Evolutionary conservation across 805 yeast genomes (phyloP).

Genomic region (Torulaspora indica): DNA sequence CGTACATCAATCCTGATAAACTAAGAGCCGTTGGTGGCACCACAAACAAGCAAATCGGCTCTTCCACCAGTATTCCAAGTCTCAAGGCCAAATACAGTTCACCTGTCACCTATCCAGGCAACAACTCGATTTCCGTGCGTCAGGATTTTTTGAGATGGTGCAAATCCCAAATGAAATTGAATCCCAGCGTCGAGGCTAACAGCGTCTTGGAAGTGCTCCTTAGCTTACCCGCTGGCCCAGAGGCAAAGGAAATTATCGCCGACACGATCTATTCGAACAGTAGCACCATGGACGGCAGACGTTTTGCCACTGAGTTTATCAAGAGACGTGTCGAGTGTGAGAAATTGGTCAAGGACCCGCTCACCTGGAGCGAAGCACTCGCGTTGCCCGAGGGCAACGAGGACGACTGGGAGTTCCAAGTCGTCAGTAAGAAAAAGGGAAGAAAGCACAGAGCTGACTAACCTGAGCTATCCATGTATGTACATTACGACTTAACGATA

Average conservation of each 20-base stretch:
- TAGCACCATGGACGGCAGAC: slow-evolving; percentile 87
- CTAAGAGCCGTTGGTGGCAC: slow-evolving; percentile 33
- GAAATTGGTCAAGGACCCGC: slow-evolving; percentile 42
- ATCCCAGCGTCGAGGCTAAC: slow-evolving; percentile 68
- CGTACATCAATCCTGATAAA: slow-evolving; percentile 35
- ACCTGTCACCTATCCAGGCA: slow-evolving; percentile 30
- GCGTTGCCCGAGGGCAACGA: slow-evolving; percentile 40
- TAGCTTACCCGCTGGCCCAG: slow-evolving; percentile 70
- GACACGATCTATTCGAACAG: slow-evolving; percentile 89
- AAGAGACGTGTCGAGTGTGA: slow-evolving; percentile 74
- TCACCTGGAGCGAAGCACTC: slow-evolving; percentile 73
- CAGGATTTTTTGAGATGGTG: slow-evolving; percentile 73
- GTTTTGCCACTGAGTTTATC: slow-evolving; percentile 87
- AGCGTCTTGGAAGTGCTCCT: slow-evolving; percentile 77
- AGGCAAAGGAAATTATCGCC: slow-evolving; percentile 78
- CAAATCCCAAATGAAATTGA: slow-evolving; percentile 58
- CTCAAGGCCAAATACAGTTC: slow-evolving; percentile 23
- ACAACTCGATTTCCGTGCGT: slow-evolving; percentile 40
- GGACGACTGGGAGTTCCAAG: slow-evolving; percentile 62
- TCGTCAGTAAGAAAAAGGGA: slow-evolving; percentile 58
- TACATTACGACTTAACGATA: slow-evolving; percentile 9
- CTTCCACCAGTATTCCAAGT: slow-evolving; percentile 30
- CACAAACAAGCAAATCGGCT: slow-evolving; percentile 23
- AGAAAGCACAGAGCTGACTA: slow-evolving; percentile 35
- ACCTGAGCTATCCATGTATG: slow-evolving; percentile 9